Evolutionary conservation across 257 asterid species (phyloP).

Genomic region (Rhazya stricta): DNA sequence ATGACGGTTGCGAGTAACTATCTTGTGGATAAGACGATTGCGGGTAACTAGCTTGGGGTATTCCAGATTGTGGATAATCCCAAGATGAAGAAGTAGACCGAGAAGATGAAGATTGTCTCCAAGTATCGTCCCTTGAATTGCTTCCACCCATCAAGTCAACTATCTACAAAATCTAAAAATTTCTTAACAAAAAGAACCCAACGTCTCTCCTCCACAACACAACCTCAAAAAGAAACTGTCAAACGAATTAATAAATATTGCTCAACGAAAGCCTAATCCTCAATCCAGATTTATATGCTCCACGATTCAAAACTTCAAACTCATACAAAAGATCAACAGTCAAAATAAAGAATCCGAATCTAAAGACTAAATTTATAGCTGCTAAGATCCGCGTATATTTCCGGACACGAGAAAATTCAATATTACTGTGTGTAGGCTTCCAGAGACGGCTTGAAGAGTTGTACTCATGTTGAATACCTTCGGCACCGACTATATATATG

Average conservation of each 20-base stretch:
- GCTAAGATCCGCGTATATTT: neutral
- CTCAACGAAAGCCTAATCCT: conserved; percentile 5
- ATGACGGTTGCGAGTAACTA: conserved; percentile 25
- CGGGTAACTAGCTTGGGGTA: conserved; percentile 41
- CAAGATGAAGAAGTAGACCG: conserved; percentile 41
- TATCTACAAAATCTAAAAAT: conserved; percentile 21
- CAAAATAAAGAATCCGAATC: neutral
- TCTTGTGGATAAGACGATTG: conserved; percentile 34
- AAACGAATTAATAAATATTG: conserved; percentile 3
- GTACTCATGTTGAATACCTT: conserved; percentile 9
- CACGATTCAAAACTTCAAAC: neutral
- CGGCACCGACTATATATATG: conserved; percentile 20
- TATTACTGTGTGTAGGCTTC: neutral
- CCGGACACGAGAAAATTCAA: conserved; percentile 27
- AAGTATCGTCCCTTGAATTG: conserved; percentile 54
- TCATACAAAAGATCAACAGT: neutral
- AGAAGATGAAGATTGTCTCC: conserved; percentile 52
- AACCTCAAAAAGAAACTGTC: conserved; percentile 5
- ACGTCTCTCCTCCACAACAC: conserved; percentile 8
- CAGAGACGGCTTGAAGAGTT: neutral
- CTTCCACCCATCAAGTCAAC: conserved; percentile 68
- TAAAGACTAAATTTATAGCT: neutral
- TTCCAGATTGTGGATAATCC: conserved; percentile 40
- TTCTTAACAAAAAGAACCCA: conserved; percentile 15
- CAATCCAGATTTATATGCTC: neutral